These are phyloP conservation scores for Chenopodium berlandieri DNA, from an alignment of 148 eudicot genomes.

Conservation along the genomic window DNA sequence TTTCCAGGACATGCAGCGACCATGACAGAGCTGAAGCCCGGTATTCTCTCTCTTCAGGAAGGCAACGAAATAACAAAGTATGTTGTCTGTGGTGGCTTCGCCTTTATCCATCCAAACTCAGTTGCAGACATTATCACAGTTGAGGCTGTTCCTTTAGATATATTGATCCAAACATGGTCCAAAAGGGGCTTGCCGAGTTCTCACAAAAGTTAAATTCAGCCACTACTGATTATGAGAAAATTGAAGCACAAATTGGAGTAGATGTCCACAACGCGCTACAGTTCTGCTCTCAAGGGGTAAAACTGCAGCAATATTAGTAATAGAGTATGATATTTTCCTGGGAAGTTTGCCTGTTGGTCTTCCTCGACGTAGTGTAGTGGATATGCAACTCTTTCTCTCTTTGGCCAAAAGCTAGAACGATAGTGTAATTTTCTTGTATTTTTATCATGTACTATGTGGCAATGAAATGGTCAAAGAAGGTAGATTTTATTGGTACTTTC, in stretches of 20 bases:
- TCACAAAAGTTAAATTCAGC: slow-evolving; percentile 70
- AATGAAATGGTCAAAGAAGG: neutral
- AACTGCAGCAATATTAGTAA: neutral
- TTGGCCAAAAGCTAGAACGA: neutral
- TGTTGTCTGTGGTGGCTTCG: slow-evolving; percentile 73
- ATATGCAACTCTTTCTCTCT: neutral
- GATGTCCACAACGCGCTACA: slow-evolving; percentile 71
- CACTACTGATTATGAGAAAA: slow-evolving; percentile 59
- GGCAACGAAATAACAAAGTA: slow-evolving; percentile 57
- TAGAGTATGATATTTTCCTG: neutral
- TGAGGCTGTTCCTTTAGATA: slow-evolving; percentile 67
- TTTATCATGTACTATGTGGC: neutral
- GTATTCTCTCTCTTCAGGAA: slow-evolving; percentile 60
- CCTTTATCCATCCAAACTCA: slow-evolving; percentile 62
- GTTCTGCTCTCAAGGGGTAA: slow-evolving; percentile 51
- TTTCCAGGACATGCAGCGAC: slow-evolving; percentile 72
- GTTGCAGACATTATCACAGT: slow-evolving; percentile 55
- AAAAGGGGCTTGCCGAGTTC: slow-evolving; percentile 62
- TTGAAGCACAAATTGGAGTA: slow-evolving; percentile 74
- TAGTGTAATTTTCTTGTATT: neutral
- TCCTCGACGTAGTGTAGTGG: neutral
- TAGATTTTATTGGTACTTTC: neutral
- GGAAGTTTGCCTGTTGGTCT: neutral
- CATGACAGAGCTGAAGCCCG: slow-evolving; percentile 74
- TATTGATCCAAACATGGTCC: slow-evolving; percentile 51